Evolutionary conservation across 2,329 filamentous ascomycete genomes (phyloP).

Genomic region (Colletotrichum graminicola): DNA sequence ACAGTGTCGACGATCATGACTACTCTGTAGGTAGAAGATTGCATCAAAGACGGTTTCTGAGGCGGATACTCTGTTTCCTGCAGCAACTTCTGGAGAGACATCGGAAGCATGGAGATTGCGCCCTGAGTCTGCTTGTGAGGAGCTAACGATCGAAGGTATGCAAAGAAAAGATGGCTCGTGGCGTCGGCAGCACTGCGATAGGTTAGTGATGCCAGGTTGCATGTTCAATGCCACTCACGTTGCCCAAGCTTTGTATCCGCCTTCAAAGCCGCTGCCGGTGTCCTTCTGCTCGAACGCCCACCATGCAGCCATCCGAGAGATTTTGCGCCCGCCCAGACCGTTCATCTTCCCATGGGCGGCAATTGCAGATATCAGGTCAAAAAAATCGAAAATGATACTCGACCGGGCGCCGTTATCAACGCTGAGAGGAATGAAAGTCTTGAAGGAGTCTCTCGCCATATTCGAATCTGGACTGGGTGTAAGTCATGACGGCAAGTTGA

Average conservation of each 20-base stretch:
- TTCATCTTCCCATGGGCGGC: conserved; percentile 95
- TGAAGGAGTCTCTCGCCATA: conserved; percentile 92
- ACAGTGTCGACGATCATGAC: conserved; percentile 97
- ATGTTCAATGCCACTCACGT: conserved; percentile 64
- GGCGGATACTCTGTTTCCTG: conserved; percentile 96
- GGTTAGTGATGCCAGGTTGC: conserved; percentile 47
- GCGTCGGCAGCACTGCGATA: conserved; percentile 85
- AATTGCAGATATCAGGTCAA: conserved; percentile 90
- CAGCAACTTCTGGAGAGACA: conserved; percentile 90
- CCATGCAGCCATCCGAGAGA: conserved; percentile 96
- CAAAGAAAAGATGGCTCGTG: conserved; percentile 97
- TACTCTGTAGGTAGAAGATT: conserved; percentile 86
- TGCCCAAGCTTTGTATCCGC: conserved; percentile 90
- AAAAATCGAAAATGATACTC: conserved; percentile 95
- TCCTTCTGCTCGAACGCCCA: conserved; percentile 97
- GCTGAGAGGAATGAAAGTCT: conserved; percentile 94
- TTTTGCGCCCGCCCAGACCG: conserved; percentile 90
- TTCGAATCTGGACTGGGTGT: conserved; percentile 76
- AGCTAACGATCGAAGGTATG: conserved; percentile 89
- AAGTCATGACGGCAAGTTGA: background rate
- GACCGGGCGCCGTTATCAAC: conserved; percentile 88
- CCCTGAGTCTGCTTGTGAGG: conserved; percentile 82
- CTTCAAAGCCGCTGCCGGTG: conserved; percentile 90
- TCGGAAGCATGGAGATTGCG: conserved; percentile 87
- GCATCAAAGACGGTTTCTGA: conserved; percentile 79